phyloP scores from a whole-genome alignment of 352 stramenopile species.

The Blastocystis sp. region DNA sequence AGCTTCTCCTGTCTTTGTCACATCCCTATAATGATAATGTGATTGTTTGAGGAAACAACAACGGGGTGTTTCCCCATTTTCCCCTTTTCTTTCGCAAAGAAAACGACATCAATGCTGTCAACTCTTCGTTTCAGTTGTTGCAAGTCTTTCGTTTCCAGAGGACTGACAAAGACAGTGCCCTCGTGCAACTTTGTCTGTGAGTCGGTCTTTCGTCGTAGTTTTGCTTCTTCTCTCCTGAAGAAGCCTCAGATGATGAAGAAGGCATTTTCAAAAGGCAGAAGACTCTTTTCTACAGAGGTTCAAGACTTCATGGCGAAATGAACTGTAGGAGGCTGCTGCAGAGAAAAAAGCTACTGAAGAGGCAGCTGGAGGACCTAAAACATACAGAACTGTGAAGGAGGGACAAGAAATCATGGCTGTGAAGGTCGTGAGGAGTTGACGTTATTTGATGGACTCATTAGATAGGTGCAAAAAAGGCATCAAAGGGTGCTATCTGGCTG shows the following conservation, averaged over 20 bases:
- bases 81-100: constrained; percentile 32
- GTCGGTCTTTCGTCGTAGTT: background rate
- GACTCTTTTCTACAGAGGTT: constrained; percentile 53
- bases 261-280: background rate
- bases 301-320: background rate
- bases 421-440: constrained; percentile 21
- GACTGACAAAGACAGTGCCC: background rate
- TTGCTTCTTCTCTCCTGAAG: background rate
- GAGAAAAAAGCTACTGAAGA: constrained; percentile 24
- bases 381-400: constrained; percentile 57
- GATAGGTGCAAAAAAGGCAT: constrained; percentile 63
- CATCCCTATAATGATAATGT: background rate
- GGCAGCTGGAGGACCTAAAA: constrained; percentile 28
- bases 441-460: background rate
- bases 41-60: background rate
- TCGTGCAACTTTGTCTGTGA: background rate
- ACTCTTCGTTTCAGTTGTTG: constrained; percentile 39
- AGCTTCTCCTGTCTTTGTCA: background rate
- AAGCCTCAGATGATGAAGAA: constrained; percentile 28
- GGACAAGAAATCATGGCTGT: constrained; percentile 64
- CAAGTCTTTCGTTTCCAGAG: constrained; percentile 8
- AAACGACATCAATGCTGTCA: constrained; percentile 27
- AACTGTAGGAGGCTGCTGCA: constrained; percentile 15
- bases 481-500: constrained; percentile 39
- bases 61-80: constrained; percentile 18